These are phyloP conservation scores for Lenzites betulinus DNA, from an alignment of 768 basidiomycete species.

Conservation along the genomic window DNA sequence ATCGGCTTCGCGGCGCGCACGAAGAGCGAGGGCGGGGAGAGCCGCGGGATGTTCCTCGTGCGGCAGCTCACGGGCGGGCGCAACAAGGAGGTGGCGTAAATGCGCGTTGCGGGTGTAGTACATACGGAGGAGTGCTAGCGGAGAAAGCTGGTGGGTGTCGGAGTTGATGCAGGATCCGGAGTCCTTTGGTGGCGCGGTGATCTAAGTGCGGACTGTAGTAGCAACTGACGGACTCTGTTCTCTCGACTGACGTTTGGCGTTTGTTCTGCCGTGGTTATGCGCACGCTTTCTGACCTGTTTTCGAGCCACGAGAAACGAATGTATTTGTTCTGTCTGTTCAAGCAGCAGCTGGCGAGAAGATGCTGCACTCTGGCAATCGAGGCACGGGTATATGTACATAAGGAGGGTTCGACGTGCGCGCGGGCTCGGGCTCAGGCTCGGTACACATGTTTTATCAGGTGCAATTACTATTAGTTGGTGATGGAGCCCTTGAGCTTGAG, in stretches of 20 bases:
- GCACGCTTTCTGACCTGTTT: constrained; percentile 12
- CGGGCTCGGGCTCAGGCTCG: no score
- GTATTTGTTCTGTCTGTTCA: neutral
- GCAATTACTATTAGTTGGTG: constrained; percentile 14
- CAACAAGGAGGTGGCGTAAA: constrained; percentile 17
- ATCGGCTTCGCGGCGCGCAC: constrained; percentile 59
- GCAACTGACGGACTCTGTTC: constrained; percentile 6
- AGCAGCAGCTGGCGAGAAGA: neutral
- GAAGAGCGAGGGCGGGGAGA: constrained; percentile 54
- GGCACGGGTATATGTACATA: neutral
- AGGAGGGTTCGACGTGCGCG: neutral
- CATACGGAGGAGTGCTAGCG: neutral
- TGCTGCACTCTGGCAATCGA: neutral
- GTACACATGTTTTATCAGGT: neutral
- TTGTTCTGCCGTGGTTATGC: constrained; percentile 7
- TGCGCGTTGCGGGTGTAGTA: neutral
- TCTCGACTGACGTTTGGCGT: neutral
- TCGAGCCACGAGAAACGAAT: neutral
- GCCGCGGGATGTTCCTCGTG: constrained; percentile 74
- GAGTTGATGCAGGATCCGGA: no score
- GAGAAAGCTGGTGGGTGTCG: neutral
- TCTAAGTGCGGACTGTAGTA: constrained; percentile 11
- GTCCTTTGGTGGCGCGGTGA: no score
- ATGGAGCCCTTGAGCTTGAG: constrained; percentile 48
- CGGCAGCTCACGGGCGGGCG: constrained; percentile 72